Base-by-base conservation (phyloP, 75 land plant genomes). In the Pseudotsuga menziesii region DNA sequence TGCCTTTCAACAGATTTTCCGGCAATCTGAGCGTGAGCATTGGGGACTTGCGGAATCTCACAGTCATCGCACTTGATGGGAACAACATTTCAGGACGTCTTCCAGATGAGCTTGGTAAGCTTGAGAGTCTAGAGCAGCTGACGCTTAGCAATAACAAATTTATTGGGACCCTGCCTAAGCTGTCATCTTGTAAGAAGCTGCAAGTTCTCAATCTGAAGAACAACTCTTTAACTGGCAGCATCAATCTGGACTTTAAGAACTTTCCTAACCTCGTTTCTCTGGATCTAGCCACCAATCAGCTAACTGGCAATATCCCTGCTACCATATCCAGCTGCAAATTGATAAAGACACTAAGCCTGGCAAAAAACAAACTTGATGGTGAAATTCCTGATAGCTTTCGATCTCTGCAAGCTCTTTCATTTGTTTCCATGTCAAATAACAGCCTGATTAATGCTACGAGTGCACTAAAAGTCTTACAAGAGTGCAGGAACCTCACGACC, bases 81-180 rank as follows among this genome's bases (percentile, higher is more conserved):
- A 90, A 90, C 63, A 3, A 35, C 12, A 83, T 90, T 72, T 83
- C 82, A 2, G 91, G 90, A 6, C 5, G 0, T 7, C 56, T 90
- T 20, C 91, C 92, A 3, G 81, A 86, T 27, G 78, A 77, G 7
- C 79, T 90, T 52, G 70, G 72, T 15, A 63, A 59, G 1, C 73
- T 88, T 12, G 29, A n/a, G 32, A 64, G 59, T 6, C n/a, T 90
- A 57, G 73, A 82, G 56, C 56, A 20, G 5, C 61, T 90, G 12
- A 25, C 57, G 5, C 75, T 87, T 27, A 55, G 73, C 48, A 77
- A 77, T 19, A 79, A 82, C 61, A 76, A 58, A 9, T 84, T 88
- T 72, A 36, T 59, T 27, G 89, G 88, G 19, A 6, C 12, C 9
- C 29, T 88, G 16, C 94, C 94, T 17, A 14, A 55, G 17, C 57